Base-by-base conservation (phyloP, 495 filamentous ascomycete genomes). In the Xylaria cubensis region DNA sequence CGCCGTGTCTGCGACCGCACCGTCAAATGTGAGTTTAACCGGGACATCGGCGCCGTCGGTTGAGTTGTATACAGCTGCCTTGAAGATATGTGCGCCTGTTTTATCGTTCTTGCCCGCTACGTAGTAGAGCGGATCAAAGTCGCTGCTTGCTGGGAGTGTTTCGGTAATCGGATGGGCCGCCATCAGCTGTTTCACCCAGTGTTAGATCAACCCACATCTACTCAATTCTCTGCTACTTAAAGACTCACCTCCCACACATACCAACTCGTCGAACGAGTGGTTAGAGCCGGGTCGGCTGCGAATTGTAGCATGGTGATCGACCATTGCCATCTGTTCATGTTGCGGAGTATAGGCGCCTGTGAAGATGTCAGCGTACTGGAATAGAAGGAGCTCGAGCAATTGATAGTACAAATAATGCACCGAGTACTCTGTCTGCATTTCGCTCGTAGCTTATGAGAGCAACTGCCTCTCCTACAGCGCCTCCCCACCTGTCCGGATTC, bases 361-460 rank as follows among this genome's bases (percentile, higher is more conserved):
- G 10, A 32, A 53, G 39, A 50, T 63, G 26, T 70, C 36, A 58
- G 39, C 36, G 65, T n/a, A 10, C 36, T 61, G 21, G 24, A 39
- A 32, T 24, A 1, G 12, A 34, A 0, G 13, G 64, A 26, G 9
- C n/a, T 42, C 48, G 15, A 42, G 6, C 15, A 10, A 39, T 34
- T 24, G 1, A 13, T 36, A 50, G 7, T 55, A 70, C 72, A 56
- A 81, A 84, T 68, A 76, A 74, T 21, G 81, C 74, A 55, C 77
- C 87, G 36, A 81, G 79, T 58, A 85, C 80, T 61, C 82, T 83
- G 64, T 91, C 87, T 5, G 86, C 84, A 77, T 93, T 93, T 29
- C 90, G 83, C 80, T 94, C 91, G 53, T 88, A 84, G 34, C 89
- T 90, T 46, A 94, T 85, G 72, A 92, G 85, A 72, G 88, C 91